Evolutionary conservation across 148 eudicot species (phyloP).

Genomic region (Linanthus parryae): DNA sequence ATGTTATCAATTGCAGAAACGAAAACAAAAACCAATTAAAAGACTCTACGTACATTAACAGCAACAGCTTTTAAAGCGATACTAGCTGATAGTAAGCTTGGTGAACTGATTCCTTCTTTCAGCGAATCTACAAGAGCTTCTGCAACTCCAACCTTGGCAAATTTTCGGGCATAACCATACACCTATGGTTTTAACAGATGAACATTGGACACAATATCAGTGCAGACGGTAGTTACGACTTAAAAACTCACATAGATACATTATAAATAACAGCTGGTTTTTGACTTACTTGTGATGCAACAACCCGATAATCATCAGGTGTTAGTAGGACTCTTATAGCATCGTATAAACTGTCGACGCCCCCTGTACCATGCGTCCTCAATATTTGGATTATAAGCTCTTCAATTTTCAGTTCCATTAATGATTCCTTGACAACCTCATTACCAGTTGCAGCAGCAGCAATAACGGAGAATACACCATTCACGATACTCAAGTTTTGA

Average conservation of each 20-base stretch:
- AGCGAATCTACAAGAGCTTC: slow-evolving; percentile 74
- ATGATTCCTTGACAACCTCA: slow-evolving; percentile 86
- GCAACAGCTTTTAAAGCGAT: slow-evolving; percentile 85
- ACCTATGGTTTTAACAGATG: slow-evolving; percentile 37
- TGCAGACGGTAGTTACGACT: not conserved
- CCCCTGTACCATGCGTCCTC: slow-evolving; percentile 30
- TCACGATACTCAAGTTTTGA: slow-evolving; percentile 39
- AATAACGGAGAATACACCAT: slow-evolving; percentile 67
- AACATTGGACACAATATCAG: not conserved
- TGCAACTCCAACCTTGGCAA: slow-evolving; percentile 80
- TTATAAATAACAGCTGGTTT: not conserved
- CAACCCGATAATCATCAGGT: slow-evolving; percentile 89
- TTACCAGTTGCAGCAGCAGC: slow-evolving; percentile 79
- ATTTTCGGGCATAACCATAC: slow-evolving; percentile 81
- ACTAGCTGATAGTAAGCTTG: slow-evolving; percentile 71
- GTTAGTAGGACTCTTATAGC: slow-evolving; percentile 69
- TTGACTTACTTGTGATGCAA: slow-evolving; percentile 86
- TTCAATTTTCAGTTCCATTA: slow-evolving; percentile 74
- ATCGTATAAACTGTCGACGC: slow-evolving; percentile 51
- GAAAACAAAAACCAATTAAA: not conserved
- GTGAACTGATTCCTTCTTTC: slow-evolving; percentile 55
- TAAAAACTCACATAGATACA: not conserved
- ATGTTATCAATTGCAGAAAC: too few relatives aligned
- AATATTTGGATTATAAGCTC: slow-evolving; percentile 46
- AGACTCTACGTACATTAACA: slow-evolving; percentile 60